Evolutionary conservation across 495 filamentous ascomycete genomes (phyloP).

Genomic region (Hapsidospora chrysogenum): DNA sequence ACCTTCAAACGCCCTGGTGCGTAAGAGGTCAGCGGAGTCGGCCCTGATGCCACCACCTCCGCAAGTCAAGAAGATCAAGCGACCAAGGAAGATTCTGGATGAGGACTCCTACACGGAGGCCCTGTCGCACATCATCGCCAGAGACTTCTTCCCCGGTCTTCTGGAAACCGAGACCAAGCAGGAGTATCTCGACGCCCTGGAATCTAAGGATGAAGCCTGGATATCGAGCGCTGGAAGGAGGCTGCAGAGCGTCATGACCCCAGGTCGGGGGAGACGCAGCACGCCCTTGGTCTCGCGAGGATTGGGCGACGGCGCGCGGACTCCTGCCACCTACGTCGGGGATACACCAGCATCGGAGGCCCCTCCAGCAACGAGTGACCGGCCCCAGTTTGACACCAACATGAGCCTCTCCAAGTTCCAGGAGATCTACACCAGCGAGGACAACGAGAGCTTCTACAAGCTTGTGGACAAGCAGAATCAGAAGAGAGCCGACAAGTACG

Average conservation of each 20-base stretch:
- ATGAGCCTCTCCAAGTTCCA: conserved; percentile 78
- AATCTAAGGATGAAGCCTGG: conserved; percentile 71
- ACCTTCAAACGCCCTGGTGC: conserved; percentile 33
- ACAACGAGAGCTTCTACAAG: conserved; percentile 91
- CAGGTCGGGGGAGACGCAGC: conserved; percentile 27
- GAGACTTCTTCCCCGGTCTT: conserved; percentile 92
- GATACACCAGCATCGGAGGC: conserved; percentile 52
- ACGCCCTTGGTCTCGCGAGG: background rate
- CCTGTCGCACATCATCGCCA: conserved; percentile 84
- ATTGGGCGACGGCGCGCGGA: conserved; percentile 19
- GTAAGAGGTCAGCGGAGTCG: conserved; percentile 41
- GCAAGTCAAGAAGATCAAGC: conserved; percentile 78
- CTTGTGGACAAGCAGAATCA: conserved; percentile 83
- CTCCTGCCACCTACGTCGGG: conserved; percentile 35
- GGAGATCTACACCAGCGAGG: conserved; percentile 84
- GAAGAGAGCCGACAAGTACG: conserved; percentile 63
- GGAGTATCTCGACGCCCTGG: conserved; percentile 82
- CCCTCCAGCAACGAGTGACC: conserved; percentile 21
- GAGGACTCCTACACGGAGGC: conserved; percentile 88
- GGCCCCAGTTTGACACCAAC: conserved; percentile 51
- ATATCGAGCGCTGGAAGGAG: conserved; percentile 61
- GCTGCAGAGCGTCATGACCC: conserved; percentile 70
- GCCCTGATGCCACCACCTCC: conserved; percentile 86
- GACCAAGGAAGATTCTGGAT: conserved; percentile 75
- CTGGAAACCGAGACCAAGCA: conserved; percentile 71